phyloP scores from a whole-genome alignment of 768 basidiomycete genomes.

The Boletellus sp. region DNA sequence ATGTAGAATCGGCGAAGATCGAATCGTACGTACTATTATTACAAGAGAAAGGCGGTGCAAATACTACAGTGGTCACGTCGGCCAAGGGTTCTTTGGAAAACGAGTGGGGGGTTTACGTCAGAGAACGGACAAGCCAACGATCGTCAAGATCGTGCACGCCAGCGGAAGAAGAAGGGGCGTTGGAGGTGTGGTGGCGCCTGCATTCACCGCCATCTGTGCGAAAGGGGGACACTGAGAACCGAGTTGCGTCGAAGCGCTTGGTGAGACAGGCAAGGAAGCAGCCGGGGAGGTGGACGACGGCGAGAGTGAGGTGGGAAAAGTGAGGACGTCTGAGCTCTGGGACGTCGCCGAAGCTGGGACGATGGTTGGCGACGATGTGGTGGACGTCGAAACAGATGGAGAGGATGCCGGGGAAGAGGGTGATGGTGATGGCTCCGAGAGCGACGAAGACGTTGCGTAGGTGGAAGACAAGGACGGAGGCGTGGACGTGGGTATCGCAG shows the following conservation, averaged over 20 bases:
- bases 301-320: neutral
- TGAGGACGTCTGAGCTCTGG: neutral
- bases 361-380: neutral
- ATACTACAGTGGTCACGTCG: neutral
- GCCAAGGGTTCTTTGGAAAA: neutral
- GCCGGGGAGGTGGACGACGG: neutral
- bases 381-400: neutral
- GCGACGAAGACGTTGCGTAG: neutral
- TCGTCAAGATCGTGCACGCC: constrained; percentile 23
- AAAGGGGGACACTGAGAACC: constrained; percentile 22
- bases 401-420: neutral
- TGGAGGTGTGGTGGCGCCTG: constrained; percentile 6
- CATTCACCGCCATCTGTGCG: constrained; percentile 1
- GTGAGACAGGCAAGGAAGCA: neutral
- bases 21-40: constrained; percentile 7
- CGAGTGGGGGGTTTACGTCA: neutral
- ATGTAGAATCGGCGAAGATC: neutral
- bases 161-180: constrained; percentile 15
- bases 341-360: neutral
- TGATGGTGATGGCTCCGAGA: neutral
- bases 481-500: neutral
- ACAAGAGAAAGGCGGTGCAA: neutral
- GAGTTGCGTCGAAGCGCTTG: constrained; percentile 19
- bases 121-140: neutral
- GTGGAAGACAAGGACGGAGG: neutral